Base-by-base conservation (phyloP, 495 filamentous ascomycete genomes). In the Parathielavia hyrcaniae region DNA sequence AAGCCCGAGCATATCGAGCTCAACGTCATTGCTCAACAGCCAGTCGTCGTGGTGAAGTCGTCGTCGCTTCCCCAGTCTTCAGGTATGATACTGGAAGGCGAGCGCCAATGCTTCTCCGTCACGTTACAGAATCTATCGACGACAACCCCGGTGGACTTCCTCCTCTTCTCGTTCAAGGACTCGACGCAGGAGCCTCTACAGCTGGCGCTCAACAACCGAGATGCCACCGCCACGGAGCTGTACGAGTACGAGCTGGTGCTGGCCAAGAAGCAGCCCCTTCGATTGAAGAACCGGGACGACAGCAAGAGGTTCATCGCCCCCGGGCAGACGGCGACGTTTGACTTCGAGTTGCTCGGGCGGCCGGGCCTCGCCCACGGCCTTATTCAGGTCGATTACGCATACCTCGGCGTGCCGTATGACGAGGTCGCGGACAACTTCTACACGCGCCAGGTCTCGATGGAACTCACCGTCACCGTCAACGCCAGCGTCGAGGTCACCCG, bases 21-120 rank as follows among this genome's bases (percentile, higher is more conserved):
- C 45, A 89, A 79, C 30, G 89, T 95, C 41, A 88, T 96, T 50
- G 76, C 81, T 7, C 75, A 80, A 46, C 91, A 96, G 67, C 93
- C 93, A 2, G 73, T 87, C 5, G 71, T 96, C 11, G 72, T 84
- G 1, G 77, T 96, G 13, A 85, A 88, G 57, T 86, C 85, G 5
- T 84, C 84, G 39, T 88, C 88, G 23, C 79, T 95, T 10, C 83
- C 87, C 0, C 91, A 96, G 66, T 87, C 87, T 16, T 90, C 92
- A 34, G 75, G 95, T 48, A 96, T 95, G 90, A 78, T 96, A 53
- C 77, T 96, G 14, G 91, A 96, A 71, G 91, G 91, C 14, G 91
- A 97, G 70, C 79, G 79, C 16, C 83, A 82, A 61, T 74, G 75
- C 1, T 96, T 97, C 60, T 84, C 79, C 2, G 80, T 96, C 41